Conservation (phyloP, 768 basidiomycete species). For the Lactarius sp. region DNA sequence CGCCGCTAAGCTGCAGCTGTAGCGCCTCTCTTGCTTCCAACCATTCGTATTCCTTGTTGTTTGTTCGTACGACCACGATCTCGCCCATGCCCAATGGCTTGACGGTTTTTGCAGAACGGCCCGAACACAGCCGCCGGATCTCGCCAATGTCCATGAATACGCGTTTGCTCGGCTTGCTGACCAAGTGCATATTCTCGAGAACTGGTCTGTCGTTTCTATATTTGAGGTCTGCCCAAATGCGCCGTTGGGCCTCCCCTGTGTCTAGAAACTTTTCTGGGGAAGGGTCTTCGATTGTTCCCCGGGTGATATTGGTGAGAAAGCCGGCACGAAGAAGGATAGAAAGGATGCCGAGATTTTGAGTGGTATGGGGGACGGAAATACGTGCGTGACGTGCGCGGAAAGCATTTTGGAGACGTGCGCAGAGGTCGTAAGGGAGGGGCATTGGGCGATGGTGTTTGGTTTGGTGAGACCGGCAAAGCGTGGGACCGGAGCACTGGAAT, state of each 20-base stretch:
- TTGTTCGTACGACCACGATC: constrained; percentile 78
- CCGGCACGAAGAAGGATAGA: constrained; percentile 89
- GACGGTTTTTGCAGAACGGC: constrained; percentile 73
- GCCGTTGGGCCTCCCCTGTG: constrained; percentile 58
- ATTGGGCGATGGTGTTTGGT: constrained; percentile 26
- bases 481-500: background rate
- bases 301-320: constrained; percentile 77
- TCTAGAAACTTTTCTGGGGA: constrained; percentile 57
- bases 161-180: constrained; percentile 79
- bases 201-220: constrained; percentile 89
- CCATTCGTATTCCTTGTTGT: constrained; percentile 70
- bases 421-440: constrained; percentile 79
- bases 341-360: constrained; percentile 88
- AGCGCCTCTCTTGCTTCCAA: constrained; percentile 92
- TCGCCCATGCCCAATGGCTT: constrained; percentile 89
- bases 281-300: constrained; percentile 64
- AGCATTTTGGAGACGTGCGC: constrained; percentile 87
- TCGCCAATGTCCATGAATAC: constrained; percentile 72
- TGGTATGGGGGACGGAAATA: constrained; percentile 75
- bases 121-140: constrained; percentile 73
- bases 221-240: constrained; percentile 94
- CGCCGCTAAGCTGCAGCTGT: constrained; percentile 69
- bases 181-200: constrained; percentile 68
- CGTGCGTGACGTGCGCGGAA: constrained; percentile 80
- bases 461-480: background rate